Conservation (phyloP, 2,329 filamentous ascomycete genomes). For the Zymoseptoria passerinii region DNA sequence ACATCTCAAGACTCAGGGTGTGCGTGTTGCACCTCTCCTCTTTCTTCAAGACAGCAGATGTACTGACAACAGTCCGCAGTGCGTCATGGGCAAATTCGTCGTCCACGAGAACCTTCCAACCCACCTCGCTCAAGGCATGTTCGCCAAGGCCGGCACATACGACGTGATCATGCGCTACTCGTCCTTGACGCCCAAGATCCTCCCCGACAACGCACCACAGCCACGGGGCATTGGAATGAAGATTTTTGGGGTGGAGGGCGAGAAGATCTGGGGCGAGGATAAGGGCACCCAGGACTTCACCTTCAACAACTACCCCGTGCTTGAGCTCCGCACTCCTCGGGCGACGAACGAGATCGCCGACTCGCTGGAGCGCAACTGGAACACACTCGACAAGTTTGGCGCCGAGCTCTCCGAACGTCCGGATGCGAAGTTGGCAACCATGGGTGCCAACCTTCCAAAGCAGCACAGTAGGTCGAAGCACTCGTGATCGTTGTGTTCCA, state of each 20-base stretch:
- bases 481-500: neutral
- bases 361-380: slow-evolving; percentile 29
- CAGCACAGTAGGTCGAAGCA: slow-evolving; percentile 23
- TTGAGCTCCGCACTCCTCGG: slow-evolving; percentile 26
- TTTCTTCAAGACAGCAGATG: too few relatives aligned
- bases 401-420: slow-evolving; percentile 23
- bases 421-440: slow-evolving; percentile 27
- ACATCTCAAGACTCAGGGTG: slow-evolving; percentile 30
- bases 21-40: slow-evolving; percentile 5
- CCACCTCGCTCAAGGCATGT: slow-evolving; percentile 32
- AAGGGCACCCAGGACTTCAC: slow-evolving; percentile 30
- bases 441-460: slow-evolving; percentile 21
- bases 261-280: slow-evolving; percentile 31
- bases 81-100: slow-evolving; percentile 28
- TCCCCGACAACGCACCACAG: slow-evolving; percentile 29
- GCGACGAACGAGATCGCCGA: slow-evolving; percentile 30
- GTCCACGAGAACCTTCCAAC: slow-evolving; percentile 28
- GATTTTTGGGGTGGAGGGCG: slow-evolving; percentile 30
- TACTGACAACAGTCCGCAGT: slow-evolving; percentile 9
- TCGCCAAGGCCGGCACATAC: slow-evolving; percentile 28
- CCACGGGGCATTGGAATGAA: slow-evolving; percentile 32
- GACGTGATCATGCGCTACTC: slow-evolving; percentile 33
- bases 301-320: slow-evolving; percentile 29
- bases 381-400: slow-evolving; percentile 25
- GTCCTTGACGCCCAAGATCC: slow-evolving; percentile 30